Evolutionary conservation across 306 rosid species (phyloP).

Genomic region (Dryas octopetala): DNA sequence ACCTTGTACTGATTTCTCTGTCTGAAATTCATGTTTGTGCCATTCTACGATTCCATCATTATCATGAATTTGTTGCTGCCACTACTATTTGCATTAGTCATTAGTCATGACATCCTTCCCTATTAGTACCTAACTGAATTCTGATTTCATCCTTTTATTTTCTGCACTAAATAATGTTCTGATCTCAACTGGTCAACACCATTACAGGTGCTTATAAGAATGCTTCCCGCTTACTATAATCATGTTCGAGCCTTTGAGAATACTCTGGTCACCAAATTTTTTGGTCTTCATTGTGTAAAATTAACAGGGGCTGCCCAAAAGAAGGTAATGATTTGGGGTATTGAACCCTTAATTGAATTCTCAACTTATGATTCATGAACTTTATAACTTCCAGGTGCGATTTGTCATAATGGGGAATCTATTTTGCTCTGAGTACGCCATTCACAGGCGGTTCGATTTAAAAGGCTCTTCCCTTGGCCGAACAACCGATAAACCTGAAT

Average conservation of each 20-base stretch:
- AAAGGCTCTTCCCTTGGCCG: constrained; percentile 97
- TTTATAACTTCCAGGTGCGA: constrained; percentile 61
- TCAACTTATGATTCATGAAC: constrained; percentile 1
- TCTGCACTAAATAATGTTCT: constrained; percentile 24
- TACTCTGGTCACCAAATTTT: constrained; percentile 87
- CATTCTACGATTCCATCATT: neutral
- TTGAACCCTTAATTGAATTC: neutral
- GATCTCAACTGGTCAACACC: constrained; percentile 25
- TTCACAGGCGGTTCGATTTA: constrained; percentile 83
- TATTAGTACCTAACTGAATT: neutral
- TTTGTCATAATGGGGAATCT: constrained; percentile 96
- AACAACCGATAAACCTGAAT: constrained; percentile 67
- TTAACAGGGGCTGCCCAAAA: constrained; percentile 71
- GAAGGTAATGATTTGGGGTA: constrained; percentile 57
- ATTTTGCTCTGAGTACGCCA: constrained; percentile 66
- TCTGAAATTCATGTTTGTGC: neutral
- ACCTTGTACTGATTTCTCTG: too few species aligned
- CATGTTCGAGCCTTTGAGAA: constrained; percentile 85
- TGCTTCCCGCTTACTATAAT: constrained; percentile 94
- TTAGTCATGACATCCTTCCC: neutral
- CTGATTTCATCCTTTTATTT: neutral
- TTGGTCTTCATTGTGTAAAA: constrained; percentile 86
- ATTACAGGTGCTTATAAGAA: constrained; percentile 76
- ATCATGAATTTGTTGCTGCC: neutral
- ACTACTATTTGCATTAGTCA: neutral